Percentiles rank a stretch among this genome's conserved stretches.
These are phyloP conservation scores for Chimonanthus salicifolius DNA, from an alignment of 164 flowering plant species.

Conservation along the genomic window DNA sequence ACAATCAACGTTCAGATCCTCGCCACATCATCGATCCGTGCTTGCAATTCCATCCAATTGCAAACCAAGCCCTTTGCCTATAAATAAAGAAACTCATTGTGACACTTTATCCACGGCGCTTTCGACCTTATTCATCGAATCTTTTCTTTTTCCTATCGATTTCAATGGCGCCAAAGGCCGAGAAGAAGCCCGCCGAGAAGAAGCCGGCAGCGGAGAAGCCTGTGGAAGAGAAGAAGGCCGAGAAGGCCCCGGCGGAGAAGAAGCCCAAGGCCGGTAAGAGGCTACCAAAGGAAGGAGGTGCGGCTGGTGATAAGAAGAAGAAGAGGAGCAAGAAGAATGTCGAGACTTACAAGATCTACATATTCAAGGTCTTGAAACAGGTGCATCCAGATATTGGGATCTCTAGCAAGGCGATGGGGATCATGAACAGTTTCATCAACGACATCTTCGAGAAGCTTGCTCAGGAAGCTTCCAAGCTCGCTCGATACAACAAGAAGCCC, in stretches of 20 bases:
- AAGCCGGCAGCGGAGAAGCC: conserved; percentile 21
- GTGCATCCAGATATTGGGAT: conserved; percentile 19
- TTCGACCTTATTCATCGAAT: background rate
- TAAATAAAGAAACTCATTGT: background rate
- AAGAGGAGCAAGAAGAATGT: conserved; percentile 10
- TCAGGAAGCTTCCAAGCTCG: conserved; percentile 16
- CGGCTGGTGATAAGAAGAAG: conserved; percentile 11
- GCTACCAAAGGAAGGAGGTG: conserved; percentile 8
- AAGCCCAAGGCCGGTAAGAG: conserved; percentile 12
- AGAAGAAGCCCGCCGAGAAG: conserved; percentile 13
- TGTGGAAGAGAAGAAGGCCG: conserved; percentile 14
- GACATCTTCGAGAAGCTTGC: conserved; percentile 23
- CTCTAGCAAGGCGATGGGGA: conserved; percentile 23
- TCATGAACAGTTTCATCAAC: conserved; percentile 21
- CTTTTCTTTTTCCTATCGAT: background rate
- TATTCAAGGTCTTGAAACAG: conserved; percentile 23
- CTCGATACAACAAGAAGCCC: conserved; percentile 23
- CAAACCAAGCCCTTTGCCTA: background rate
- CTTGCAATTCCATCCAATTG: background rate
- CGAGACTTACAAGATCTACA: conserved; percentile 22
- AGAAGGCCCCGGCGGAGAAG: conserved; percentile 5
- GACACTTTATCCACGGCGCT: background rate
- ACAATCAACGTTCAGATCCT: background rate
- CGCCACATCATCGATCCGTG: background rate
- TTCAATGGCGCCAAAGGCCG: background rate